Evolutionary conservation across 2,329 filamentous ascomycete species (phyloP).

Genomic region (Colletotrichum sp.): DNA sequence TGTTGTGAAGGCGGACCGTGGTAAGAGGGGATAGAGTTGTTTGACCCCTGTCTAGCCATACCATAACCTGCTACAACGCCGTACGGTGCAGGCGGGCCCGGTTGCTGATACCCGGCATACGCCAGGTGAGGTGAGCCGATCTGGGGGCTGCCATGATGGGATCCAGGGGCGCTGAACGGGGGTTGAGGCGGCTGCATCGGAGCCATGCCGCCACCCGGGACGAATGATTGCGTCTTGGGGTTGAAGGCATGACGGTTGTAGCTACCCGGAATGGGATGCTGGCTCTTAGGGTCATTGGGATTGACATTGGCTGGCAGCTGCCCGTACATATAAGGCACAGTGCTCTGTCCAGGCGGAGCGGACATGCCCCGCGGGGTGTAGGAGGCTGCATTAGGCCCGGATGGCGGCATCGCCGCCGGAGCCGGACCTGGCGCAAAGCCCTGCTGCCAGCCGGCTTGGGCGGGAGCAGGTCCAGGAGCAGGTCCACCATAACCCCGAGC

Average conservation of each 20-base stretch:
- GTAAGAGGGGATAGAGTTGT: constrained; percentile 58
- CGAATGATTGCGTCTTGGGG: constrained; percentile 90
- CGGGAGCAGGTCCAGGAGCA: constrained; percentile 29
- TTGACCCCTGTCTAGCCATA: constrained; percentile 63
- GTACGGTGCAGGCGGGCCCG: constrained; percentile 51
- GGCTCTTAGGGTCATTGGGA: constrained; percentile 73
- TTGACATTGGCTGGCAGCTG: constrained; percentile 75
- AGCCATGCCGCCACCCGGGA: constrained; percentile 63
- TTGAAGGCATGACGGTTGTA: constrained; percentile 89
- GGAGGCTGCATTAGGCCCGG: constrained; percentile 24
- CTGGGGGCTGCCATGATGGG: constrained; percentile 59
- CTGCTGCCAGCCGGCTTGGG: constrained; percentile 42
- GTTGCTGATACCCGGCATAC: constrained; percentile 54
- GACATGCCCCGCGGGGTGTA: constrained; percentile 33
- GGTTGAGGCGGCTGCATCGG: constrained; percentile 53
- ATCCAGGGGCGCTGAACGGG: constrained; percentile 52
- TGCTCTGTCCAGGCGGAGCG: constrained; percentile 25
- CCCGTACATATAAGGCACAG: constrained; percentile 75
- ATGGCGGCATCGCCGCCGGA: constrained; percentile 28
- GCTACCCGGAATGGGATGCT: constrained; percentile 85
- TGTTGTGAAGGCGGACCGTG: constrained; percentile 39
- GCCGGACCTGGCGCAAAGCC: constrained; percentile 35
- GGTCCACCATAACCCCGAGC: constrained; percentile 41
- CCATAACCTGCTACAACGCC: constrained; percentile 50
- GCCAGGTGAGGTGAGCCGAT: constrained; percentile 56